Conservation (phyloP, 495 filamentous ascomycete genomes). For the Penicillium tannophilum region DNA sequence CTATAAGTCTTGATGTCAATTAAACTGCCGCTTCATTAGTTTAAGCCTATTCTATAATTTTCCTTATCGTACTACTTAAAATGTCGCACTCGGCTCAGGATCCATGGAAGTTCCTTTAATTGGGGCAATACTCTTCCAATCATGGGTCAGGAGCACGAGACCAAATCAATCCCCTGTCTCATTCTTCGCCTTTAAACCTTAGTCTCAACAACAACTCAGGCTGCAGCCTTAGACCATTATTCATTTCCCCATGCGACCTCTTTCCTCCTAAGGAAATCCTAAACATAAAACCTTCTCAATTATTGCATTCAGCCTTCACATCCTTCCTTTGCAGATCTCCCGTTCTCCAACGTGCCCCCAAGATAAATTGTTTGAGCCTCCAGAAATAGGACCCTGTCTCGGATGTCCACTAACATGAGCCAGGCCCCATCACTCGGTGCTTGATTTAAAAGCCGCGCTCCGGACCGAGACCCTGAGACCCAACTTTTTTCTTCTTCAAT, state of each 20-base stretch:
- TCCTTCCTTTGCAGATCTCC: constrained; percentile 13
- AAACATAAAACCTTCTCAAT: constrained; percentile 1
- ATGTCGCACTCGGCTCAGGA: not conserved
- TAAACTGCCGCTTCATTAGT: not conserved
- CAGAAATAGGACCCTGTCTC: constrained; percentile 10
- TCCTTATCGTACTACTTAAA: not conserved
- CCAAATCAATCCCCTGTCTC: constrained; percentile 24
- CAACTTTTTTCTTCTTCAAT: not conserved
- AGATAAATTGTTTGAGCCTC: constrained; percentile 6
- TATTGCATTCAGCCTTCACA: not conserved
- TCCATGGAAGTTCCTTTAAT: constrained; percentile 1
- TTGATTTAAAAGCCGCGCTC: constrained; percentile 4
- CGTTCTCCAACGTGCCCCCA: constrained; percentile 10
- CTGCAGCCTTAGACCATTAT: not conserved
- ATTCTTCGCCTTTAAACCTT: constrained; percentile 3
- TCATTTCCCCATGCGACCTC: constrained; percentile 7
- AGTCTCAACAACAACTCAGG: constrained; percentile 8
- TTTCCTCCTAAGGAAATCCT: constrained; percentile 6
- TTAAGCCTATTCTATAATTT: not conserved
- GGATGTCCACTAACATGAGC: constrained; percentile 6
- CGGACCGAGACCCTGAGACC: constrained; percentile 4
- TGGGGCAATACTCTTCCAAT: constrained; percentile 32
- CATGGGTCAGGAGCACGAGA: constrained; percentile 44
- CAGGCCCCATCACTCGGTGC: constrained; percentile 5
- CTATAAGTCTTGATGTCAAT: not conserved